Evolutionary conservation across 2,329 filamentous ascomycete species (phyloP).

Genomic region (Didymella glomerata): DNA sequence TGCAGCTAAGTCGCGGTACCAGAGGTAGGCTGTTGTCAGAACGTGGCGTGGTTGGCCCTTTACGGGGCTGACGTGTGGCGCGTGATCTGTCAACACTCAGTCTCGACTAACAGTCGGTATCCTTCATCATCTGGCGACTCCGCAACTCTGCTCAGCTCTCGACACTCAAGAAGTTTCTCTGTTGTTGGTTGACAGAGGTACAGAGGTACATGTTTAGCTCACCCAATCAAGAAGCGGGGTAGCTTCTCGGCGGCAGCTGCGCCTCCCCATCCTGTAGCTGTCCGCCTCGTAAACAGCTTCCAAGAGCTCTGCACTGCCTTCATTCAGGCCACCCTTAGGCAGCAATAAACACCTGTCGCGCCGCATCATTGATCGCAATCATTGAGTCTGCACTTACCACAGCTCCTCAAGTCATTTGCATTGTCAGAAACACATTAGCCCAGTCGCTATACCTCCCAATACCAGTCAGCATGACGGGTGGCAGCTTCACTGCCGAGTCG

Average conservation of each 20-base stretch:
- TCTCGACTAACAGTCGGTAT: not conserved
- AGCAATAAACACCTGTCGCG: constrained; percentile 7
- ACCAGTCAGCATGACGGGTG: constrained; percentile 37
- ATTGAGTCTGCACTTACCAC: constrained; percentile 2
- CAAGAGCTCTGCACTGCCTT: constrained; percentile 18
- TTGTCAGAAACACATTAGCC: constrained; percentile 2
- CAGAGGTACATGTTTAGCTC: constrained; percentile 1
- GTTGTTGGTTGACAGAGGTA: constrained; percentile 3
- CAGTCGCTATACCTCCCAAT: constrained; percentile 2
- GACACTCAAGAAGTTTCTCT: not conserved
- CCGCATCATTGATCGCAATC: constrained; percentile 2
- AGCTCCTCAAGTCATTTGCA: not conserved
- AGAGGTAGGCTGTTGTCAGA: not conserved
- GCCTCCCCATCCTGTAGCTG: constrained; percentile 7
- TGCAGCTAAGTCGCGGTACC: not conserved
- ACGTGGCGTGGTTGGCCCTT: not conserved
- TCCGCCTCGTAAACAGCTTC: constrained; percentile 18
- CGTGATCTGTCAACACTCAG: not conserved
- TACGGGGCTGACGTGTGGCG: not conserved
- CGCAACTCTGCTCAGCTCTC: not conserved
- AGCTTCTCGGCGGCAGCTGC: constrained; percentile 17
- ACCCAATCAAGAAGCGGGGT: constrained; percentile 16
- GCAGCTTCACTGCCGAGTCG: constrained; percentile 35
- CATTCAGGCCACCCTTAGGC: constrained; percentile 20
- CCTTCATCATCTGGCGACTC: not conserved